phyloP scores from a whole-genome alignment of 2,329 filamentous ascomycete species.

The Microcyclosporella mali region DNA sequence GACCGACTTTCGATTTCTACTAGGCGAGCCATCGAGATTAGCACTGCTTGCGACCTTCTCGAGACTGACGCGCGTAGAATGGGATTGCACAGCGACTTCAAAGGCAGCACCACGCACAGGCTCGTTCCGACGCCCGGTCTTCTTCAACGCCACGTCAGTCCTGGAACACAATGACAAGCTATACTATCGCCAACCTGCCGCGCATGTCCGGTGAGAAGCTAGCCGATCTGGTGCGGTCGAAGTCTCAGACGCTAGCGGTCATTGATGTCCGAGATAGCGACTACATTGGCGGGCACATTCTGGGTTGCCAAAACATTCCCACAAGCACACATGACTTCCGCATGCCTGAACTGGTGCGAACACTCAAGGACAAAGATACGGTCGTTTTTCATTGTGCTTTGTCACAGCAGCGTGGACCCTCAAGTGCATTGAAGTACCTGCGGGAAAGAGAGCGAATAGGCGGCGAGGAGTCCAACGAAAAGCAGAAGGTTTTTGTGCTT shows the following conservation, averaged over 20 bases:
- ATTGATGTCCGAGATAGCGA: conserved; percentile 90
- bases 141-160: no score
- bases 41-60: no score
- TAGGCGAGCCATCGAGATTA: no score
- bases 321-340: conserved; percentile 65
- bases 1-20: no score
- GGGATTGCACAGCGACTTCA: no score
- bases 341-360: conserved; percentile 76
- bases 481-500: conserved; percentile 73
- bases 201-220: conserved; percentile 66
- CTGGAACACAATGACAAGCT: conserved; percentile 39
- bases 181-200: conserved; percentile 57
- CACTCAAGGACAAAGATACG: conserved; percentile 66
- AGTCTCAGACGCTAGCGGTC: conserved; percentile 53
- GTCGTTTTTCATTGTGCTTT: conserved; percentile 94
- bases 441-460: conserved; percentile 58
- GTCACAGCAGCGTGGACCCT: conserved; percentile 83
- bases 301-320: conserved; percentile 68
- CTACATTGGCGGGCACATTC: conserved; percentile 85
- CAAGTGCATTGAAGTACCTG: conserved; percentile 73
- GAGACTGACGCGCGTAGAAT: no score
- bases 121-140: no score
- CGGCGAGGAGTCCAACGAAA: conserved; percentile 29
- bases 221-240: conserved; percentile 50
- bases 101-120: no score